Conservation (phyloP, 208 protist species). For the Lotmaria passim region DNA sequence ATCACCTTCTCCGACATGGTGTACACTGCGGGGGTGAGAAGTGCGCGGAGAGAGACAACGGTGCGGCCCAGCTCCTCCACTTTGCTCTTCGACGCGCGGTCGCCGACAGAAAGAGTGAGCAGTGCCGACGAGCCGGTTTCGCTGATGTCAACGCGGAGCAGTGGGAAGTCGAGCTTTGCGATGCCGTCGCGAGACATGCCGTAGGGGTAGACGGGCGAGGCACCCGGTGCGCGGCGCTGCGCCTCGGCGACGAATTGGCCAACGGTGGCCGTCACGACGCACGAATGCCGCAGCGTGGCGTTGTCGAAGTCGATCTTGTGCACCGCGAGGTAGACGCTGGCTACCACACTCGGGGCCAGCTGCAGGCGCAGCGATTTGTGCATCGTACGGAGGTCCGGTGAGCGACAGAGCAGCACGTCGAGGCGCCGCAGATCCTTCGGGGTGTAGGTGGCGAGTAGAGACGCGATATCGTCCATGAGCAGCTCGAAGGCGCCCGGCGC, state of each 20-base stretch:
- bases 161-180: conserved; percentile 43
- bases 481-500: conserved; percentile 40
- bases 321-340: conserved; percentile 71
- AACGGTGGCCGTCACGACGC: conserved; percentile 39
- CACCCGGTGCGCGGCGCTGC: conserved; percentile 33
- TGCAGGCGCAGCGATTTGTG: conserved; percentile 67
- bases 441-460: conserved; percentile 64
- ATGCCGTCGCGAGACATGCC: conserved; percentile 39
- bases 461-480: conserved; percentile 75
- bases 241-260: conserved; percentile 36
- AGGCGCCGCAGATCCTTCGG: conserved; percentile 67
- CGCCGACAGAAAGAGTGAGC: conserved; percentile 48
- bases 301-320: conserved; percentile 44
- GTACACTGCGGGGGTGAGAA: conserved; percentile 76
- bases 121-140: conserved; percentile 20
- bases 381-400: conserved; percentile 43
- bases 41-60: conserved; percentile 67
- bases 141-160: conserved; percentile 64
- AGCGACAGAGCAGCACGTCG: conserved; percentile 50
- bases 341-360: conserved; percentile 60
- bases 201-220: conserved; percentile 33
- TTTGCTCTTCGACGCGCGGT: conserved; percentile 35
- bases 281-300: conserved; percentile 22
- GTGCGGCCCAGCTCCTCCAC: conserved; percentile 46
- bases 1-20: conserved; percentile 66